These are phyloP conservation scores for Lipomyces spencermartinsiae DNA, from an alignment of 805 yeast genomes.

Conservation along the genomic window DNA sequence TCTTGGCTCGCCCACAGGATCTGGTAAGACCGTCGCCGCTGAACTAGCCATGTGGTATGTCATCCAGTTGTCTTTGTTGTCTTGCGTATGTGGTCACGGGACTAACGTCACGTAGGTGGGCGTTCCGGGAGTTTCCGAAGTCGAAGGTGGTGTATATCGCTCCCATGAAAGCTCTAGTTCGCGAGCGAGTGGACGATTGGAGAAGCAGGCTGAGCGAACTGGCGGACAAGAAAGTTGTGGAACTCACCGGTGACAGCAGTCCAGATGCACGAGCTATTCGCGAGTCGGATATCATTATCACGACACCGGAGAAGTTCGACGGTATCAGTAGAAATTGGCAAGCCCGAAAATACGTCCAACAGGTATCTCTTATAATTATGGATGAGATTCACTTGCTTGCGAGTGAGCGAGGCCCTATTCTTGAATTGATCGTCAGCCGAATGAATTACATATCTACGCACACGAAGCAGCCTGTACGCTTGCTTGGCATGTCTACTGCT, in stretches of 20 bases:
- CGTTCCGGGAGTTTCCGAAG: slow-evolving; percentile 79
- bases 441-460: slow-evolving; percentile 73
- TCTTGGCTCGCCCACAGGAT: slow-evolving; percentile 98
- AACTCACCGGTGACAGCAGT: slow-evolving; percentile 80
- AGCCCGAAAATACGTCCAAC: slow-evolving; percentile 74
- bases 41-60: slow-evolving; percentile 91
- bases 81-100: not conserved
- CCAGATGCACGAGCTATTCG: slow-evolving; percentile 72
- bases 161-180: slow-evolving; percentile 85
- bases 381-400: slow-evolving; percentile 86
- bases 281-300: slow-evolving; percentile 75
- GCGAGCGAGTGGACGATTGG: slow-evolving; percentile 88
- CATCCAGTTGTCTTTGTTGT: too few species aligned
- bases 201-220: slow-evolving; percentile 53
- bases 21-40: slow-evolving; percentile 97
- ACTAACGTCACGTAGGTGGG: slow-evolving; percentile 50
- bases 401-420: slow-evolving; percentile 83
- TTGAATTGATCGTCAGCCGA: slow-evolving; percentile 88
- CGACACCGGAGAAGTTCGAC: slow-evolving; percentile 87
- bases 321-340: slow-evolving; percentile 90
- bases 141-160: slow-evolving; percentile 73
- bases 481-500: slow-evolving; percentile 83
- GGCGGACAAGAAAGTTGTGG: slow-evolving; percentile 65
- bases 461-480: slow-evolving; percentile 65
- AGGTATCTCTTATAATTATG: slow-evolving; percentile 78